Base-by-base conservation (phyloP, 768 basidiomycete genomes). In the Cubamyces lactineus region DNA sequence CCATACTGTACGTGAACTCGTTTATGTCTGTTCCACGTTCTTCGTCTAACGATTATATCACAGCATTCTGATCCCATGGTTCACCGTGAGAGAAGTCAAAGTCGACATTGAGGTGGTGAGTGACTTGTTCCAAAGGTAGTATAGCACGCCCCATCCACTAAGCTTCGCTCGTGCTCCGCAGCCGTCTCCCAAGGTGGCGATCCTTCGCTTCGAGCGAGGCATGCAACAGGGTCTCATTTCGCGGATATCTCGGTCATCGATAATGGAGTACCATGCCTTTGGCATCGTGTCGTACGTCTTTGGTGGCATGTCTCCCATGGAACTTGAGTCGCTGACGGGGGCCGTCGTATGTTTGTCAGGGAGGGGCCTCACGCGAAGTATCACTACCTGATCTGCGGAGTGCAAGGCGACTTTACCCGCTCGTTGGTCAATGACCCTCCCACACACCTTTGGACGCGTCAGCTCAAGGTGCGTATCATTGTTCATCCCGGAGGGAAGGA, bases 251-350 rank as follows among this genome's bases (percentile, higher is more conserved):
- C 76, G 77, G 24, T 73, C 74, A 2, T 67, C 76, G 1, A 71
- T 78, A 46, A 71, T 77, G 77, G 79, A 80, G 63, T 81, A 81
- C 65, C 79, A 81, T 55, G 77, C 79, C 11, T 80, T 80, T 62
- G 79, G 79, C 28, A 76, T 75, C 57, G 73, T 80, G 50, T 74
- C 72, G 75, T 74, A 60, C 62, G 71, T 69, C 15, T n/a, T 12
- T 19, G 8, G 2, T 21, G 46, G 9, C 34, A 16, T 7, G 39
- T 16, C 8, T n/a, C 39, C 43, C 57, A 41, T 50, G 48, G n/a
- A 28, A 24, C 11, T 52, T 34, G 40, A 59, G 46, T 51, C 48
- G 57, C 54, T 65, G 46, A 59, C 57, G 61, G 49, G 21, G 49
- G 62, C 62, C 48, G 53, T 28, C 51, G 12, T 45, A 30, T 26